These are phyloP conservation scores for Russula abietina DNA, from an alignment of 768 basidiomycete genomes.

Conservation along the genomic window DNA sequence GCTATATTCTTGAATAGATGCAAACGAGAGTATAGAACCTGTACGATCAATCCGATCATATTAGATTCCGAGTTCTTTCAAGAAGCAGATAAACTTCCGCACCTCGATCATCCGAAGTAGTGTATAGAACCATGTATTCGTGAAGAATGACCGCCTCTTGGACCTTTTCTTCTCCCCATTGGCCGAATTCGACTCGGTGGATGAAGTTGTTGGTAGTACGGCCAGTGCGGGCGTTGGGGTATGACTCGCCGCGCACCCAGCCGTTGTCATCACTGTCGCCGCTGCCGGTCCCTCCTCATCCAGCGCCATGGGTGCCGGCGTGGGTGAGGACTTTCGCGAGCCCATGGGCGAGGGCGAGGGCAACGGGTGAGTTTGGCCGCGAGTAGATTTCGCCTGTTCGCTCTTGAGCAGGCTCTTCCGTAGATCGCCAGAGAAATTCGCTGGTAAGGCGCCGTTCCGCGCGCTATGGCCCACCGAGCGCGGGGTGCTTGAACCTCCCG, in stretches of 20 bases:
- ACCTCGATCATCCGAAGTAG: conserved; percentile 85
- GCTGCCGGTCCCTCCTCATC: conserved; percentile 30
- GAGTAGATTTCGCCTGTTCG: conserved; percentile 69
- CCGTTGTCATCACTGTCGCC: background rate
- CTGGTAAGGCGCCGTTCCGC: conserved; percentile 21
- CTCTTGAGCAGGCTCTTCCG: conserved; percentile 78
- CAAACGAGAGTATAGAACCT: conserved; percentile 82
- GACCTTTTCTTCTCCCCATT: conserved; percentile 29
- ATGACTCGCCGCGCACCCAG: background rate
- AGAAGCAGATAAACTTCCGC: conserved; percentile 26
- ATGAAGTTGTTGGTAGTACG: background rate
- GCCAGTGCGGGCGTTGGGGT: conserved; percentile 1
- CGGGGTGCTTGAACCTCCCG: background rate
- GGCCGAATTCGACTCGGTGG: background rate
- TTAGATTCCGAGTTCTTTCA: background rate
- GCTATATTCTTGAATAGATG: conserved; percentile 72
- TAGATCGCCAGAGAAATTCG: conserved; percentile 45
- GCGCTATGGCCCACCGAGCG: conserved; percentile 2
- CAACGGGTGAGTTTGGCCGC: conserved; percentile 47
- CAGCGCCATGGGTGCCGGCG: conserved; percentile 42
- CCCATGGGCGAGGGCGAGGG: conserved; percentile 42
- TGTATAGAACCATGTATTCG: conserved; percentile 84
- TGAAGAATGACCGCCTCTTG: conserved; percentile 67
- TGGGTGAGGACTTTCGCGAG: conserved; percentile 48
- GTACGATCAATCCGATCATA: background rate